Evolutionary conservation across 768 basidiomycete species (phyloP).

Genomic region (Hericium erinaceus): DNA sequence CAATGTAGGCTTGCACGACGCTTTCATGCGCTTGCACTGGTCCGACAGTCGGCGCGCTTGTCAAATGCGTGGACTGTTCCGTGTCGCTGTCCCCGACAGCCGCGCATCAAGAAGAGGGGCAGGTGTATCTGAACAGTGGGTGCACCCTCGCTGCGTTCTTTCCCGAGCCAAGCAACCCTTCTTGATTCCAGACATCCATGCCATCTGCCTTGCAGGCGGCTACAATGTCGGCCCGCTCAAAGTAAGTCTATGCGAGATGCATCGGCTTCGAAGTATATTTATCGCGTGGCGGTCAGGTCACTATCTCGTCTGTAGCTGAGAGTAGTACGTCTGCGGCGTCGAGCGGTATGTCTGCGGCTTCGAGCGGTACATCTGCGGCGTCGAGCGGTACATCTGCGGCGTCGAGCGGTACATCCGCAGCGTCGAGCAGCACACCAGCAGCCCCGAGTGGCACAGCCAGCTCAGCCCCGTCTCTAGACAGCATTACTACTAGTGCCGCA

Average conservation of each 20-base stretch:
- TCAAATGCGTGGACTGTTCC: background rate
- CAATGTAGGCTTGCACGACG: background rate
- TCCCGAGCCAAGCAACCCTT: too few relatives aligned
- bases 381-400: too few relatives aligned
- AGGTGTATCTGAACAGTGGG: background rate
- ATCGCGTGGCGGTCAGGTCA: too few relatives aligned
- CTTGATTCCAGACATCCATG: background rate
- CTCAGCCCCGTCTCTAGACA: too few relatives aligned
- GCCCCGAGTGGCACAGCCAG: too few relatives aligned
- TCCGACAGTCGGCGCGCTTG: background rate
- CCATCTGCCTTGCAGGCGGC: background rate
- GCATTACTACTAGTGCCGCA: too few relatives aligned
- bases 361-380: too few relatives aligned
- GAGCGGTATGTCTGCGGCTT: too few relatives aligned
- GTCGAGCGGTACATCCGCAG: too few relatives aligned
- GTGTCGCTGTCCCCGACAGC: background rate
- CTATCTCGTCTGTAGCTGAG: too few relatives aligned
- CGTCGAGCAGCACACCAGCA: too few relatives aligned
- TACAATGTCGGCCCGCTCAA: background rate
- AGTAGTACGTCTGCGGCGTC: too few relatives aligned
- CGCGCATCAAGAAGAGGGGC: background rate
- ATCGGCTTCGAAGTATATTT: slow-evolving; percentile 23
- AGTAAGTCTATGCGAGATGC: slow-evolving; percentile 38
- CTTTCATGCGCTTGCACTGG: background rate
- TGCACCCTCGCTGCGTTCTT: background rate